A percentile compares a stretch with the other conserved stretches of the same genome.
Conservation (phyloP, 2,329 filamentous ascomycete species). For the Amauroascus niger region DNA sequence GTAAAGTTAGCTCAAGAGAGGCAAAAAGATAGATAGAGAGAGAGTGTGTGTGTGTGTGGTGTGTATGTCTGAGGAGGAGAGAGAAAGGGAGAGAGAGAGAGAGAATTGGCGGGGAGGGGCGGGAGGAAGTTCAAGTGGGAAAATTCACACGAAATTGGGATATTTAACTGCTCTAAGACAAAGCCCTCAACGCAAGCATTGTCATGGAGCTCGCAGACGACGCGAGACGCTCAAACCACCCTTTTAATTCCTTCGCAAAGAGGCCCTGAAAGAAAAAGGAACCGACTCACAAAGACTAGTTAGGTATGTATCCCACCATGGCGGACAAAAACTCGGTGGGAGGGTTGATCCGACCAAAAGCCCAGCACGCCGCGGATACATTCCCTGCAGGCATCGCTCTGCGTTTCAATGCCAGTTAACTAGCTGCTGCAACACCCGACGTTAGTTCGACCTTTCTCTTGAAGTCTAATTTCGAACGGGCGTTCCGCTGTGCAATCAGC, state of each 20-base stretch:
- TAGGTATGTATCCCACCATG: not conserved
- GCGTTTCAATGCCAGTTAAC: not conserved
- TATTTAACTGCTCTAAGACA: not conserved
- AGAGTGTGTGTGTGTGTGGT: too few relatives aligned
- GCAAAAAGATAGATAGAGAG: too few relatives aligned
- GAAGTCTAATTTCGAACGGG: constrained; percentile 3
- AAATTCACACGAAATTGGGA: not conserved
- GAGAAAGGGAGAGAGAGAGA: too few relatives aligned
- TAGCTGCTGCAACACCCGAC: constrained; percentile 9
- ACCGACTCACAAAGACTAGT: not conserved
- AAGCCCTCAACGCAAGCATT: not conserved
- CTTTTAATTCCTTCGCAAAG: not conserved
- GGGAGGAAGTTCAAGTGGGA: not conserved
- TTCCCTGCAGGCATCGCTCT: constrained; percentile 8
- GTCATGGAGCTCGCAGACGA: not conserved
- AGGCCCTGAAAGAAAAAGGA: not conserved
- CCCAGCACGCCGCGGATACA: not conserved
- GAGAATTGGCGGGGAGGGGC: too few relatives aligned
- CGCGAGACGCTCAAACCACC: not conserved
- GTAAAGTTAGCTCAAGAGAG: not conserved
- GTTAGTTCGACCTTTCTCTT: not conserved
- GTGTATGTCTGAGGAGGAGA: too few relatives aligned
- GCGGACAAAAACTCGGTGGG: not conserved
- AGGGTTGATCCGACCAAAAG: constrained; percentile 6
- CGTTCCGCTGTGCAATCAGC: not conserved